These are phyloP conservation scores for Meyerozyma guilliermondii DNA, from an alignment of 1,139 yeast species.

Conservation along the genomic window DNA sequence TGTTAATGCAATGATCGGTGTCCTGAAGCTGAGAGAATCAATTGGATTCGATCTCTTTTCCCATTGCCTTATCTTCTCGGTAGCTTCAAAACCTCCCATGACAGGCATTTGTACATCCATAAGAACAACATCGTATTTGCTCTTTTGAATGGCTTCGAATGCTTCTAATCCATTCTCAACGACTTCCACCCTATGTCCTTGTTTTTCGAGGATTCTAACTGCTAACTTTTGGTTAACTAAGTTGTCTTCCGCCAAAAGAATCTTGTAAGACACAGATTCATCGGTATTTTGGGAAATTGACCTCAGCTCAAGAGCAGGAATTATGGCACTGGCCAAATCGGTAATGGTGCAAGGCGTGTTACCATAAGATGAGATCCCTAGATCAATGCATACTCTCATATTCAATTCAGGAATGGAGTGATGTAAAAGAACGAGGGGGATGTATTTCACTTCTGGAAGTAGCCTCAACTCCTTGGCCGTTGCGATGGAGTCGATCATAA, in stretches of 20 bases:
- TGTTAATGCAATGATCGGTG: slow-evolving; percentile 84
- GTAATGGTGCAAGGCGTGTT: slow-evolving; percentile 81
- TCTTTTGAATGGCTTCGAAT: slow-evolving; percentile 65
- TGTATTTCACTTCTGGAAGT: slow-evolving; percentile 71
- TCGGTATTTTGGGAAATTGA: slow-evolving; percentile 78
- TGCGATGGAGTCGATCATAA: slow-evolving; percentile 74
- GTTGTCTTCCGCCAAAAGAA: slow-evolving; percentile 81
- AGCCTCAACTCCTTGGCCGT: slow-evolving; percentile 65
- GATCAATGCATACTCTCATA: slow-evolving; percentile 74
- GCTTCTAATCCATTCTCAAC: slow-evolving; percentile 87
- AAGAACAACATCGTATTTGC: slow-evolving; percentile 69
- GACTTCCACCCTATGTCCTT: slow-evolving; percentile 76
- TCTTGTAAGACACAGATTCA: slow-evolving; percentile 69
- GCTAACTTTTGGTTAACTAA: slow-evolving; percentile 84
- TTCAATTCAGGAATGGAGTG: slow-evolving; percentile 76
- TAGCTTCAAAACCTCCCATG: slow-evolving; percentile 92
- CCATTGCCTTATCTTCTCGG: slow-evolving; percentile 82
- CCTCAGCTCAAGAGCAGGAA: slow-evolving; percentile 80
- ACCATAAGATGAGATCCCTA: slow-evolving; percentile 85
- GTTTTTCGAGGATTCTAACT: slow-evolving; percentile 74
- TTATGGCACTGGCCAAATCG: slow-evolving; percentile 75
- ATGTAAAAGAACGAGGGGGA: slow-evolving; percentile 73
- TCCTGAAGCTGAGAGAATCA: slow-evolving; percentile 57
- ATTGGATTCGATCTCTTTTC: slow-evolving; percentile 77
- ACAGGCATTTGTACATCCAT: slow-evolving; percentile 97